Evolutionary conservation across 345 rosid genomes (phyloP), one percentile per base, ranked within the genome.

Genomic region (Psidium guajava): DNA sequence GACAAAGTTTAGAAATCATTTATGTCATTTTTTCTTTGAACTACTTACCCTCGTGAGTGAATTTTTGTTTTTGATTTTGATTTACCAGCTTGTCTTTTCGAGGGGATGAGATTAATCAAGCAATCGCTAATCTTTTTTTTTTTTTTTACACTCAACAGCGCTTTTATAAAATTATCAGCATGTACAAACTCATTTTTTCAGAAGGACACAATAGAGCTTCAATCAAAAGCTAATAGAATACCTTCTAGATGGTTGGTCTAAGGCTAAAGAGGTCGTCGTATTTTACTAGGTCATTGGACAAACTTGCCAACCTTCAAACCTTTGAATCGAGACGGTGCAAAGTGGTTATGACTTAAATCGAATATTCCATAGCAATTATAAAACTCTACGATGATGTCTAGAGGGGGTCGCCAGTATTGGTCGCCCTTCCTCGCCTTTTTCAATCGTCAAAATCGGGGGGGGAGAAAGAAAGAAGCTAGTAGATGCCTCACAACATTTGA

Each of bases 271-370:
- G 25, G 21, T 6, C 3, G 0, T 11, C 22, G 21, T 54, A 21
- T 16, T 64, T 64, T 64, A 32, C 0, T 11, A 28, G 75, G 11
- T 64, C 44, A 16, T 54, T 54, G 21, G 25, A 54, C 25, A 20
- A 3, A 54, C 57, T 54, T 54, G 24, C 25, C 57, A 54, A 7
- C 1, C 4, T 10, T 64, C 12, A 1, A 18, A 32, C 32, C 1
- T 64, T 64, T 11, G 9, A 64, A 32, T 28, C 6, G 4, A 64
- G 24, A 3, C 4, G 11, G 22, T 32, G 22, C 20, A 32, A 64
- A 64, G 5, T 0, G 3, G 1, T 16, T 0, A 64, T 32, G 22
- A 16, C 20, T 32, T 22, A 16, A 16, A 64, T 0, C 0, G 5
- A 2, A 64, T 8, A 64, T 28, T 32, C 22, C 3, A 6, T 0